Evolutionary conservation across 306 rosid species (phyloP).

Genomic region (cucumber (Cucumis sativus)): DNA sequence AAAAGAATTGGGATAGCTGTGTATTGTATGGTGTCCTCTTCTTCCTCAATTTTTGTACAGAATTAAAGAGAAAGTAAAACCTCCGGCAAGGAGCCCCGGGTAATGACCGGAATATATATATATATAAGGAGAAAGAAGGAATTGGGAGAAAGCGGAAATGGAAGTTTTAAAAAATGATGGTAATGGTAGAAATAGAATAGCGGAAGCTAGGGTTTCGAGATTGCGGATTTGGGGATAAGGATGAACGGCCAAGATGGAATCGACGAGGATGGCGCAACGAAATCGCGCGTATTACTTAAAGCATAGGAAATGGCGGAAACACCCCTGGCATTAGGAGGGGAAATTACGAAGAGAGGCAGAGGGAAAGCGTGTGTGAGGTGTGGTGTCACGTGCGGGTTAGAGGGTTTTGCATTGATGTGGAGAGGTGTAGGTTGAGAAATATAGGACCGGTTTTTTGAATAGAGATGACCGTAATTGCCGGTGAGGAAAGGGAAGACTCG

Average conservation of each 20-base stretch:
- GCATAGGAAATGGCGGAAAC: not conserved
- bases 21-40: not conserved
- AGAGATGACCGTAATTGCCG: constrained; percentile 26
- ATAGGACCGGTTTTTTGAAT: not conserved
- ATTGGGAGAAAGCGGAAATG: constrained; percentile 5
- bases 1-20: not conserved
- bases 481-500: constrained; percentile 16
- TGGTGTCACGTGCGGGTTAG: not conserved
- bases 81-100: not conserved
- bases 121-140: not conserved
- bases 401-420: not conserved
- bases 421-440: constrained; percentile 11
- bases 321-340: not conserved
- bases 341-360: not conserved
- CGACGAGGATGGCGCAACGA: constrained; percentile 23
- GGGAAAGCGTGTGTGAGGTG: not conserved
- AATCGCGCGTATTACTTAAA: constrained; percentile 25
- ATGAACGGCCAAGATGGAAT: constrained; percentile 39
- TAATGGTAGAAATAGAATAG: not conserved
- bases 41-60: not conserved
- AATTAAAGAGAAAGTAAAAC: not conserved
- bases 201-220: constrained; percentile 60
- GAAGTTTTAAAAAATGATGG: constrained; percentile 16
- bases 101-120: not conserved
- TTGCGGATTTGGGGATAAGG: constrained; percentile 8